A percentile compares a stretch with the other conserved stretches of the same genome.
These are phyloP conservation scores for Uronychia binucleata DNA, from an alignment of 73 alveolate genomes.

Conservation along the genomic window DNA sequence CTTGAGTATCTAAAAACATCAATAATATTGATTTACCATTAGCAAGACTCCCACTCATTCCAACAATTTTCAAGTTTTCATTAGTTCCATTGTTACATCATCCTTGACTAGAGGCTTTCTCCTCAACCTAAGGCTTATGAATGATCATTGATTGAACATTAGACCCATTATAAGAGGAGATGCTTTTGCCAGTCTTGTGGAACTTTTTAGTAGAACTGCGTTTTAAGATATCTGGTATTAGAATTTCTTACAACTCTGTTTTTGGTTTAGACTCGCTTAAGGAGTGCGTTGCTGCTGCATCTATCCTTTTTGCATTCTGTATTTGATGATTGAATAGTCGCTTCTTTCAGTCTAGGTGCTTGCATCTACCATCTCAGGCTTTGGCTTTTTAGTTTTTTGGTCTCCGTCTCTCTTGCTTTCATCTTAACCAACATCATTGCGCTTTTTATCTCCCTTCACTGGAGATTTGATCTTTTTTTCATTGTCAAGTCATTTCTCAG, in stretches of 20 bases:
- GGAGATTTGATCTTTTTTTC: neutral
- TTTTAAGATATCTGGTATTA: neutral
- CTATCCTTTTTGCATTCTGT: slow-evolving; percentile 44
- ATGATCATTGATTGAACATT: neutral
- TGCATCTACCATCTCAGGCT: slow-evolving; percentile 56
- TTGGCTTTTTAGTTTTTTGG: slow-evolving; percentile 40
- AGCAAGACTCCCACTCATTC: neutral
- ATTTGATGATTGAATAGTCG: slow-evolving; percentile 56
- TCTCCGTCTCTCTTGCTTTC: slow-evolving; percentile 5
- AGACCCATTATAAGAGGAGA: neutral
- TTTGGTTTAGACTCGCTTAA: neutral
- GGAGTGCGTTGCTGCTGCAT: too few relatives aligned
- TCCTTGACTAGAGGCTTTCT: neutral
- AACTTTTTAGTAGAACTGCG: neutral
- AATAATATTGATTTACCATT: neutral
- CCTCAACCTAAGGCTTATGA: neutral
- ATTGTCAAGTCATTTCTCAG: neutral
- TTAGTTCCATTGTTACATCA: neutral
- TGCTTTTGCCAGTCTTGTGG: neutral
- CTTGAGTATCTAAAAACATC: neutral
- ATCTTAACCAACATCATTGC: neutral
- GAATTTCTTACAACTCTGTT: neutral
- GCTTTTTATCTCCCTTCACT: neutral
- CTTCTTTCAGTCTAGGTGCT: slow-evolving; percentile 65
- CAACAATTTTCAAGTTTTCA: neutral